A percentile compares a stretch with the other conserved stretches of the same genome.
Evolutionary conservation across 768 basidiomycete species (phyloP).

Genomic region (Kwoniella sp.): DNA sequence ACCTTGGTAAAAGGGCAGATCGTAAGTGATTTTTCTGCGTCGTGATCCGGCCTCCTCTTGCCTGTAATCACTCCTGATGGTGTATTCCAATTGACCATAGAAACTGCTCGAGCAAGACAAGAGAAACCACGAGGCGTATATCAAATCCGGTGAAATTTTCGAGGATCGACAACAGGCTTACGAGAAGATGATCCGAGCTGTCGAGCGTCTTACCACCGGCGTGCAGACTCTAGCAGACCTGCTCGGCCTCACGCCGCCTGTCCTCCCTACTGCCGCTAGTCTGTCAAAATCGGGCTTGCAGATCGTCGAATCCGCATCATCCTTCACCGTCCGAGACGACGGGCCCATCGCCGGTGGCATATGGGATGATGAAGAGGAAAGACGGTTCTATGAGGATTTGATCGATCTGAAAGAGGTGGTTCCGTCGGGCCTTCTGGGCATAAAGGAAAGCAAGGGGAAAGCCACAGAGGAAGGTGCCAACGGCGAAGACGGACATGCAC

Average conservation of each 20-base stretch:
- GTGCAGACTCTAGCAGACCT: slow-evolving; percentile 92
- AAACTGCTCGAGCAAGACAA: slow-evolving; percentile 95
- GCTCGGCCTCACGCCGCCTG: slow-evolving; percentile 77
- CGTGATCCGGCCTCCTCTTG: too few species aligned
- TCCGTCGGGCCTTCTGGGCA: slow-evolving; percentile 80
- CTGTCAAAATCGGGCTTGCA: slow-evolving; percentile 54
- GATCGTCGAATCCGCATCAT: slow-evolving; percentile 53
- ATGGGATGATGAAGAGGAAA: slow-evolving; percentile 98
- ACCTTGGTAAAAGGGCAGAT: slow-evolving; percentile 90
- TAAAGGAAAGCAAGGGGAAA: slow-evolving; percentile 59
- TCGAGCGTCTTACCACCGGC: slow-evolving; percentile 84
- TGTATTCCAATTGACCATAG: slow-evolving; percentile 58
- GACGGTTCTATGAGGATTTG: slow-evolving; percentile 88
- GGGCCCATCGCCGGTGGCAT: slow-evolving; percentile 70
- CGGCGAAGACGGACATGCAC: slow-evolving; percentile 43
- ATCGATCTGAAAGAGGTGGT: slow-evolving; percentile 90
- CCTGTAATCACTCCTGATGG: not conserved
- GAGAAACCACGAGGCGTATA: slow-evolving; percentile 97
- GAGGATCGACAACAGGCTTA: slow-evolving; percentile 98
- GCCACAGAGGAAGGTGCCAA: slow-evolving; percentile 37
- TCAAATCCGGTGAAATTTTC: slow-evolving; percentile 97
- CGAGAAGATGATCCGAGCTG: slow-evolving; percentile 95
- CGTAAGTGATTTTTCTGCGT: too few species aligned
- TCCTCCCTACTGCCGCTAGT: slow-evolving; percentile 75
- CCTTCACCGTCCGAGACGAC: slow-evolving; percentile 61